Evolutionary conservation across 352 stramenopile species (phyloP).

Genomic region (Pythium brassicae): DNA sequence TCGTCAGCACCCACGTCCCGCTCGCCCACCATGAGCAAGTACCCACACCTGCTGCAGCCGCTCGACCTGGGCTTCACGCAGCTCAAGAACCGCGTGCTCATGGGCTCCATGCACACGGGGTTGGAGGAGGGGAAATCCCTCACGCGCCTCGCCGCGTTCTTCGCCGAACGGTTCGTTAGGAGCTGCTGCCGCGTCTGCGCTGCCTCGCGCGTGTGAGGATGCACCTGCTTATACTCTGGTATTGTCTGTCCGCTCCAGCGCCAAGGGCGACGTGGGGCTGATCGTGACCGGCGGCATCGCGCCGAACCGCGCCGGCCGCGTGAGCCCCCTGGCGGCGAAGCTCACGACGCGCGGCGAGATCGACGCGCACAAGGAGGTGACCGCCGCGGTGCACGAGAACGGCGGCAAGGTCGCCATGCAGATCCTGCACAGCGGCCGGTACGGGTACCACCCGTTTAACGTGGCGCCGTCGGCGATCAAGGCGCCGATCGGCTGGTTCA

Average conservation of each 20-base stretch:
- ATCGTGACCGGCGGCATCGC: slow-evolving; percentile 94
- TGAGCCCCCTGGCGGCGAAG: slow-evolving; percentile 93
- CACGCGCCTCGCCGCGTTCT: slow-evolving; percentile 91
- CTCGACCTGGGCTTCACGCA: slow-evolving; percentile 79
- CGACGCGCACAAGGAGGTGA: slow-evolving; percentile 90
- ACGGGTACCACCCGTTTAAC: slow-evolving; percentile 95
- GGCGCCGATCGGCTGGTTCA: slow-evolving; percentile 93
- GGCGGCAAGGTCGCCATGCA: slow-evolving; percentile 88
- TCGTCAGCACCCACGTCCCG: too few species aligned
- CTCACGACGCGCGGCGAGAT: slow-evolving; percentile 89
- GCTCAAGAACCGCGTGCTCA: slow-evolving; percentile 85
- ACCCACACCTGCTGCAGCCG: slow-evolving; percentile 68
- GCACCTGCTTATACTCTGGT: not conserved
- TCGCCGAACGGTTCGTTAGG: slow-evolving; percentile 75
- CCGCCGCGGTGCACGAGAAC: slow-evolving; percentile 88
- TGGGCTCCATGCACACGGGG: slow-evolving; percentile 92
- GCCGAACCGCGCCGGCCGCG: slow-evolving; percentile 91
- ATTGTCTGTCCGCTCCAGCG: slow-evolving; percentile 24
- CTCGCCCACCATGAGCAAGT: slow-evolving; percentile 49
- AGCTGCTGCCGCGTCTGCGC: not conserved
- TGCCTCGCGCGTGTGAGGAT: not conserved
- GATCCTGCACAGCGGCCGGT: slow-evolving; percentile 93
- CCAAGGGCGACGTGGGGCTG: slow-evolving; percentile 90
- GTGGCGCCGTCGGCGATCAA: slow-evolving; percentile 92
- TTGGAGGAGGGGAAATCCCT: slow-evolving; percentile 82